Base-by-base conservation (phyloP, 2,329 filamentous ascomycete genomes). In the Diaporthe amygdali region DNA sequence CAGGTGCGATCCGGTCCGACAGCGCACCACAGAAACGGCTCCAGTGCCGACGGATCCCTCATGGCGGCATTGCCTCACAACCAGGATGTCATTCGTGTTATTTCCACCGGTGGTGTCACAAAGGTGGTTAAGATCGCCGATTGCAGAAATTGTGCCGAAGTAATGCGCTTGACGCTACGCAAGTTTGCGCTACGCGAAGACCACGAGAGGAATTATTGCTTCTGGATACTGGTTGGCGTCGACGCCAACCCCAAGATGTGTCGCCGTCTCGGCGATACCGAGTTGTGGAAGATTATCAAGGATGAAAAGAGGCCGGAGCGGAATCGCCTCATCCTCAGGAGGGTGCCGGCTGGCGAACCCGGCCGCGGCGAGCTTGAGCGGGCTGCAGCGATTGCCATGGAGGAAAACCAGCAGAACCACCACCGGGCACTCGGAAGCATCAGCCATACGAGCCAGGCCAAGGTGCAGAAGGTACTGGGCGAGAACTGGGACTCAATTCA, bases 151-250 rank as follows among this genome's bases (percentile, higher is more conserved):
- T 93, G 94, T 72, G 96, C 98, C 77, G 95, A 98, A 75, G 94
- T 98, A 66, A 96, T 98, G 86, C 89, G 95, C 55, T 93, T 94
- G 72, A 97, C 96, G 0, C 84, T 98, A 54, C 91, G 93, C 75
- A 98, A 98, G 81, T 94, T 97, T 74, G 91, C 92, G 49, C 88
- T 97, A 37, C 93, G 95, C 27, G 95, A 97, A 78, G 94, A 96
- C 74, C 95, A 98, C 77, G 93, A 96, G 79, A 91, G 95, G 77
- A 97, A 97, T 78, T 98, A 97, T 83, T 98, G 95, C 84, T 98
- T 99, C 84, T 98, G 96, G 86, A 92, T 97, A 1, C 86, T 98
- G 71, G 92, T 94, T 75, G 96, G 95, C 64, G 85, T 94, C 47
- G 94, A 98, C 59, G 92, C 95, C 2, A 92, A 96, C 75, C 92